Evolutionary conservation across 2,329 filamentous ascomycete genomes (phyloP).

Genomic region (Cladosporium colombiae): DNA sequence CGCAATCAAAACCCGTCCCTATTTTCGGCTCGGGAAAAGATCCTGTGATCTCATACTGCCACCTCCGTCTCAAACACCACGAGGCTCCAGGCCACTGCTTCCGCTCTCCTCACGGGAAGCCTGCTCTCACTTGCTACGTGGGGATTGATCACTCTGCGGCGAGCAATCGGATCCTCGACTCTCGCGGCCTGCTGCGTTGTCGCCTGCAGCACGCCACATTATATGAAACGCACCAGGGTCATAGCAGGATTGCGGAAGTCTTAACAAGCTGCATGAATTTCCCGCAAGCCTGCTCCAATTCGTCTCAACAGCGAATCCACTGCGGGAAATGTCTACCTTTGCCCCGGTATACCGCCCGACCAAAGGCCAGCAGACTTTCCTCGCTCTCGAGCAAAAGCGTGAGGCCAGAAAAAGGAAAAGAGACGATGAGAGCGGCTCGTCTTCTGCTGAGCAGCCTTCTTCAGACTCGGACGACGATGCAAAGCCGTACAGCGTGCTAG

Average conservation of each 20-base stretch:
- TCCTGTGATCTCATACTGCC: constrained; percentile 6
- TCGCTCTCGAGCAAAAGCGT: constrained; percentile 30
- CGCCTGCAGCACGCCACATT: constrained; percentile 1
- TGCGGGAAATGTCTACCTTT: constrained; percentile 30
- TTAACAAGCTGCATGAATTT: constrained; percentile 6
- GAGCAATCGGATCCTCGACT: background rate
- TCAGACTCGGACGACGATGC: constrained; percentile 7
- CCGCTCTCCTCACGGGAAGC: background rate
- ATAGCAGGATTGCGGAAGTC: constrained; percentile 9
- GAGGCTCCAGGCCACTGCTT: background rate
- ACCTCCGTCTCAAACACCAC: background rate
- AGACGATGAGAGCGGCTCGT: constrained; percentile 9
- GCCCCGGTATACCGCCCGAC: constrained; percentile 32
- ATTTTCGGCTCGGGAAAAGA: constrained; percentile 6
- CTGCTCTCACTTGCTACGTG: background rate
- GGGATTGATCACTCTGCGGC: background rate
- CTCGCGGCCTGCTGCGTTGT: background rate
- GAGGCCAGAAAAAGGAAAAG: constrained; percentile 32
- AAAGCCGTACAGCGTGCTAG: constrained; percentile 7
- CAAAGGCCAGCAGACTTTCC: constrained; percentile 29
- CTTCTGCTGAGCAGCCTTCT: constrained; percentile 6
- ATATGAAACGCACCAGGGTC: constrained; percentile 14
- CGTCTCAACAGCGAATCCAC: background rate
- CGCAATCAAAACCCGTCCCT: background rate
- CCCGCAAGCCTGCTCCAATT: background rate